phyloP scores from a whole-genome alignment of 2,329 filamentous ascomycete species.

The Talaromyces rugulosus region DNA sequence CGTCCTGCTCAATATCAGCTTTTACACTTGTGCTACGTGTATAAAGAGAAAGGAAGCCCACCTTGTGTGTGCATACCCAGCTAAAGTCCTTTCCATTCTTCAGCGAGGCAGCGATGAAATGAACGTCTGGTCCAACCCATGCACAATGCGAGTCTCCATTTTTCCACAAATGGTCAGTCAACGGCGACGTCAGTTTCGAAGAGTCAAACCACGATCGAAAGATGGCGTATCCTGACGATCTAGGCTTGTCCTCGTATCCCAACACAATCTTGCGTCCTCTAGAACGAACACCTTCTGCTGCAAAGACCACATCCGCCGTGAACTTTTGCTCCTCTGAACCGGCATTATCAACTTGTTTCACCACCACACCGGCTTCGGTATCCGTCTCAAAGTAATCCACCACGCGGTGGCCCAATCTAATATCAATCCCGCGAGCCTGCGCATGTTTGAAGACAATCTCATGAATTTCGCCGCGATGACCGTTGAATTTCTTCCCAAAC shows the following conservation, averaged over 20 bases:
- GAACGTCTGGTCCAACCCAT: constrained; percentile 48
- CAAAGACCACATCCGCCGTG: constrained; percentile 48
- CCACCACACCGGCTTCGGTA: constrained; percentile 20
- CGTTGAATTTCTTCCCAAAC: constrained; percentile 25
- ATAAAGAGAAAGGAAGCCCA: constrained; percentile 13
- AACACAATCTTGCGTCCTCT: constrained; percentile 47
- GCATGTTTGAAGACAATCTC: constrained; percentile 29
- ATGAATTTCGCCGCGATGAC: constrained; percentile 31
- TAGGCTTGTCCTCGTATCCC: constrained; percentile 26
- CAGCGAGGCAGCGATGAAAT: constrained; percentile 44
- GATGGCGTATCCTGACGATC: constrained; percentile 20
- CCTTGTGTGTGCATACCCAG: constrained; percentile 53
- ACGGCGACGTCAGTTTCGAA: background rate
- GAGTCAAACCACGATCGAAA: constrained; percentile 15
- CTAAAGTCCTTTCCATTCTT: constrained; percentile 50
- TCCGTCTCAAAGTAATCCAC: background rate
- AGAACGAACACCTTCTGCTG: constrained; percentile 52
- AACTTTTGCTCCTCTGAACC: constrained; percentile 29
- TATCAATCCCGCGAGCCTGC: constrained; percentile 23
- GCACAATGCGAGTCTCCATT: constrained; percentile 48
- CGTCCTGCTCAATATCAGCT: constrained; percentile 31
- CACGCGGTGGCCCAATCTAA: constrained; percentile 21
- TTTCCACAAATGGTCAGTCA: constrained; percentile 44
- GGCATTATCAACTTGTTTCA: constrained; percentile 15
- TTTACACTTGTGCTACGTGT: background rate